Base-by-base conservation (phyloP, 352 stramenopile genomes). In the Phytophthora nicotianae region DNA sequence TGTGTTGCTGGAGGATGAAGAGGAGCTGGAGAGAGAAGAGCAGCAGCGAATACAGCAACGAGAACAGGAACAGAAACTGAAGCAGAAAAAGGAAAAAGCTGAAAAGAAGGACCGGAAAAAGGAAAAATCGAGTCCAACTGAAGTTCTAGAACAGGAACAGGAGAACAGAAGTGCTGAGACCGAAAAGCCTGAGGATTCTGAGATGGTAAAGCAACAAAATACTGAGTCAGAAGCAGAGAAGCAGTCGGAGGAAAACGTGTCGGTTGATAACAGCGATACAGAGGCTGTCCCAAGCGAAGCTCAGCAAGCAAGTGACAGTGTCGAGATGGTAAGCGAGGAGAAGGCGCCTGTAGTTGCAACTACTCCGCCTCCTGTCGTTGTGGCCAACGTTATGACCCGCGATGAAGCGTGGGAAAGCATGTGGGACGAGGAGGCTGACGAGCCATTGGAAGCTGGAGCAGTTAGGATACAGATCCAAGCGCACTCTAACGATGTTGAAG, bases 361-460 rank as follows among this genome's bases (percentile, higher is more conserved):
- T 4, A 57, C 43, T 17, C 48, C 45, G 4, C 43, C 49, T 26
- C 21, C 53, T 4, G 59, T 72, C 1, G 56, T 62, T 38, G 51
- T 70, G 35, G 51, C 64, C 21, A 74, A 62, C 27, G 50, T 66
- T 4, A 75, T 90, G 48, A 91, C 82, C 33, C 69, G 85, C 41
- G 85, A 93, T 48, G 85, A 93, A 65, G 85, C 85, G 0, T 91
- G 80, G 52, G 85, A 93, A 32, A 93, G 85, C 37, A 83, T 93
- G 79, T 88, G 74, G 74, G 82, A 77, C 24, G 69, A 91, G 24
- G 68, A 88, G 21, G 54, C 69, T 23, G 74, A 80, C n/a, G 77
- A 86, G 33, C 55, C 32, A 6, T 62, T 63, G 16, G 74, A 83
- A 48, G 14, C 50, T 38, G 51, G 48, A 17, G 49, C 55, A 27